Evolutionary conservation across 768 basidiomycete genomes (phyloP).

Genomic region (Collybia nuda): DNA sequence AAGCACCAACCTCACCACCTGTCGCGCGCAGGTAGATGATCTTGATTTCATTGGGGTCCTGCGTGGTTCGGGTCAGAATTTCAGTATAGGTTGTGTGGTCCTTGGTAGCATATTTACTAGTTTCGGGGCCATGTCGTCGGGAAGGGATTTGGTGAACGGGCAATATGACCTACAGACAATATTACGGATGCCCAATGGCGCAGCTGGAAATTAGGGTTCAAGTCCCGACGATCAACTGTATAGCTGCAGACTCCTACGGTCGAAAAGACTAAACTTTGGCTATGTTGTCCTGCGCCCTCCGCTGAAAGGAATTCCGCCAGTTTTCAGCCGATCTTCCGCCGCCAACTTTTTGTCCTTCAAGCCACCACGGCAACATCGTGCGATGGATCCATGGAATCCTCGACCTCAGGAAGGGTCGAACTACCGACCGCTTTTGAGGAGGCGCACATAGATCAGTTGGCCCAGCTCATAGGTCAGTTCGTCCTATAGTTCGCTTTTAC

Average conservation of each 20-base stretch:
- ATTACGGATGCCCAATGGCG: slow-evolving; percentile 5
- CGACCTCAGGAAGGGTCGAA: slow-evolving; percentile 65
- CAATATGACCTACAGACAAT: slow-evolving; percentile 19
- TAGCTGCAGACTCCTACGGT: slow-evolving; percentile 31
- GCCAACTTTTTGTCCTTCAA: slow-evolving; percentile 3
- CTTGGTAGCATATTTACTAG: slow-evolving; percentile 45
- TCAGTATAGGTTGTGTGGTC: neutral
- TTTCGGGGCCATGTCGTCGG: slow-evolving; percentile 72
- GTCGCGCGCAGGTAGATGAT: slow-evolving; percentile 98
- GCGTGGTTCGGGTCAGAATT: slow-evolving; percentile 9
- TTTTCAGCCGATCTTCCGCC: neutral
- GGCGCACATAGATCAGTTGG: slow-evolving; percentile 78
- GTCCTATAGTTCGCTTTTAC: slow-evolving; percentile 17
- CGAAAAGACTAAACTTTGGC: slow-evolving; percentile 26
- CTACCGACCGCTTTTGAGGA: slow-evolving; percentile 85
- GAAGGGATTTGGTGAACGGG: slow-evolving; percentile 26
- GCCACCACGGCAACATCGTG: slow-evolving; percentile 41
- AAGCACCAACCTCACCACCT: slow-evolving; percentile 99
- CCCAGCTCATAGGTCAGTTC: slow-evolving; percentile 77
- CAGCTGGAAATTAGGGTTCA: slow-evolving; percentile 48
- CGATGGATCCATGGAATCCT: slow-evolving; percentile 85
- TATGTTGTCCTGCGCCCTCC: slow-evolving; percentile 29
- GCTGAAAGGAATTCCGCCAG: slow-evolving; percentile 7
- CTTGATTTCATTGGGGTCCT: slow-evolving; percentile 98
- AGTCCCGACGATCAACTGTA: slow-evolving; percentile 55